Evolutionary conservation across 148 eudicot genomes (phyloP), one percentile per base, ranked within the genome.

Genomic region (Spergularia marina): DNA sequence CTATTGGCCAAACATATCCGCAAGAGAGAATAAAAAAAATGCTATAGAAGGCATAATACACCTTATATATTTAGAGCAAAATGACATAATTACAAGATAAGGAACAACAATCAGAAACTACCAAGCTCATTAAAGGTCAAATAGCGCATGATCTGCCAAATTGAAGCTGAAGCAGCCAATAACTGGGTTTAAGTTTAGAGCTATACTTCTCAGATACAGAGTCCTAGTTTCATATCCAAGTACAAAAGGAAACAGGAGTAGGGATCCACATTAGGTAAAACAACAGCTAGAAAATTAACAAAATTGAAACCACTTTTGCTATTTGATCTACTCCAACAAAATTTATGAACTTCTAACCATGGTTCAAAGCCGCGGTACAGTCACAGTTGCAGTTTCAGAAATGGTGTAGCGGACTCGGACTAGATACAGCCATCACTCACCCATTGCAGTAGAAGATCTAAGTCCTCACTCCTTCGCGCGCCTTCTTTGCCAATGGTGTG

Each of bases 401-500:
- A 3, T 8, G 47, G 47, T 41, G 47, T 8, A 41, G 47, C 47
- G 47, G 9, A 41, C 6, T 41, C 6, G 9, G 9, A 41, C 47
- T 41, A 5, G 47, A 41, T 41, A 8, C 9, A 5, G 7, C 47
- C 47, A 41, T n/a, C n/a, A n/a, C n/a, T n/a, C n/a, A n/a, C n/a
- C n/a, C n/a, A n/a, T n/a, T n/a, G n/a, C n/a, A n/a, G n/a, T n/a
- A n/a, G n/a, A n/a, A n/a, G n/a, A n/a, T n/a, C n/a, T n/a, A n/a
- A 95, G 80, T 95, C 99, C 67, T 95, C 73, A 95, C 99, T 44
- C 99, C 99, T 78, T 96, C 99, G 15, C 99, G 81, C 36, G 99
- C 99, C 87, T 95, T 95, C 86, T 95, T 91, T 60, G 99, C 99
- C 68, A 95, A 41, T 18, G 98, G 99, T 14, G 99, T 92, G 71